These are phyloP conservation scores for Pseudopyrenochaeta lycopersici DNA, from an alignment of 2,329 filamentous ascomycete species.

Conservation along the genomic window DNA sequence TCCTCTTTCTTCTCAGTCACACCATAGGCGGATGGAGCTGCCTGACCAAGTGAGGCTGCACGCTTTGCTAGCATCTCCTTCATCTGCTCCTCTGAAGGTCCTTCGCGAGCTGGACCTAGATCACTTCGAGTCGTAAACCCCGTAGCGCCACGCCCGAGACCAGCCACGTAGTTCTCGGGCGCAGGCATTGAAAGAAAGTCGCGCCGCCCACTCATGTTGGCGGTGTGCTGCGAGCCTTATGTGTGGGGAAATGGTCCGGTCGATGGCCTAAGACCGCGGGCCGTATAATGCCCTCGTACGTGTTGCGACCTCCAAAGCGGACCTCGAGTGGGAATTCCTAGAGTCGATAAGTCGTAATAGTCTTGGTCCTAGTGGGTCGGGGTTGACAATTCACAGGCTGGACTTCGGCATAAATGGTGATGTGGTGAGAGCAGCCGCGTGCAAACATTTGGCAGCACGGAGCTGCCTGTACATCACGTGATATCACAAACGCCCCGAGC, in stretches of 20 bases:
- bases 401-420: background rate
- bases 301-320: background rate
- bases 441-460: background rate
- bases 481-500: background rate
- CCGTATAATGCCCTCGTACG: background rate
- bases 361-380: background rate
- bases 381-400: background rate
- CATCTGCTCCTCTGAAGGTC: constrained; percentile 96
- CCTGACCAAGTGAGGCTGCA: constrained; percentile 79
- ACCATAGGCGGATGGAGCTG: constrained; percentile 78
- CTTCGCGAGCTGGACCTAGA: constrained; percentile 92
- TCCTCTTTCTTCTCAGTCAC: constrained; percentile 74
- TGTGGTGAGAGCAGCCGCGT: background rate
- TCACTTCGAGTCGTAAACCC: constrained; percentile 98
- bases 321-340: background rate
- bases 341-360: background rate
- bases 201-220: constrained; percentile 70
- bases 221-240: constrained; percentile 8
- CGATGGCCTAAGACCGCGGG: background rate
- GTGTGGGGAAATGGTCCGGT: background rate
- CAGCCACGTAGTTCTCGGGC: constrained; percentile 77
- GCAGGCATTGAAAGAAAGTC: constrained; percentile 88
- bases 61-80: constrained; percentile 96
- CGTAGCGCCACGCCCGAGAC: constrained; percentile 95
- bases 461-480: constrained; percentile 30